These are phyloP conservation scores for Handroanthus guayacan DNA, from an alignment of 257 asterid species.

Conservation along the genomic window DNA sequence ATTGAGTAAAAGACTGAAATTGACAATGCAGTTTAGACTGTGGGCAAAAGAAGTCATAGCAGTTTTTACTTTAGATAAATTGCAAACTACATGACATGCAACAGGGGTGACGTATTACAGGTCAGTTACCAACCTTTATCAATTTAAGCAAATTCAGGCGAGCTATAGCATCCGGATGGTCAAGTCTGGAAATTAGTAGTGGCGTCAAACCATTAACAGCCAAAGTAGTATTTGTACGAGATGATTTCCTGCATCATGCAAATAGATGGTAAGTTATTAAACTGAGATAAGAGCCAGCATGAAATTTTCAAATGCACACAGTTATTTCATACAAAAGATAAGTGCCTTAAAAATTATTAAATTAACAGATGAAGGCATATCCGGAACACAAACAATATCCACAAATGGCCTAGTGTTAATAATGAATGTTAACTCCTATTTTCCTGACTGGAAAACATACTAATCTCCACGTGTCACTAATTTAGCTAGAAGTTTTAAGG, in stretches of 20 bases:
- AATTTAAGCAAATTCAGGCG: conserved; percentile 68
- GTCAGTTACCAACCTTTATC: conserved; percentile 58
- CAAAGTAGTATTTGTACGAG: conserved; percentile 68
- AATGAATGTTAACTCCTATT: background rate
- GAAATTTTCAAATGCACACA: background rate
- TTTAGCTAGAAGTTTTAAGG: background rate
- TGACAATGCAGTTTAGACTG: background rate
- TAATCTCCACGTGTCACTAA: background rate
- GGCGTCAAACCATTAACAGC: conserved; percentile 77
- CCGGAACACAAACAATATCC: background rate
- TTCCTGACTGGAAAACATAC: background rate
- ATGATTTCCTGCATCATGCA: conserved; percentile 63
- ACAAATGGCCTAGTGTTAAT: background rate
- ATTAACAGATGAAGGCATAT: background rate
- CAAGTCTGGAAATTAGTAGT: conserved; percentile 61
- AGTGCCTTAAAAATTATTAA: background rate
- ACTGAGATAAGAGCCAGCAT: background rate
- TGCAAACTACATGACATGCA: background rate
- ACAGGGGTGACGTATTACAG: background rate
- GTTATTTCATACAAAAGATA: background rate
- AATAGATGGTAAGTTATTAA: conserved; percentile 20
- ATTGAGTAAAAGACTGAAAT: background rate
- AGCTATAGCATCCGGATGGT: conserved; percentile 74
- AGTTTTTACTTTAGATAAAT: background rate
- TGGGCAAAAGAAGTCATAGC: background rate